Percentiles rank a stretch among this genome's conserved stretches.
Conservation (phyloP, 805 yeast genomes). For the Candida silvicultrix region DNA sequence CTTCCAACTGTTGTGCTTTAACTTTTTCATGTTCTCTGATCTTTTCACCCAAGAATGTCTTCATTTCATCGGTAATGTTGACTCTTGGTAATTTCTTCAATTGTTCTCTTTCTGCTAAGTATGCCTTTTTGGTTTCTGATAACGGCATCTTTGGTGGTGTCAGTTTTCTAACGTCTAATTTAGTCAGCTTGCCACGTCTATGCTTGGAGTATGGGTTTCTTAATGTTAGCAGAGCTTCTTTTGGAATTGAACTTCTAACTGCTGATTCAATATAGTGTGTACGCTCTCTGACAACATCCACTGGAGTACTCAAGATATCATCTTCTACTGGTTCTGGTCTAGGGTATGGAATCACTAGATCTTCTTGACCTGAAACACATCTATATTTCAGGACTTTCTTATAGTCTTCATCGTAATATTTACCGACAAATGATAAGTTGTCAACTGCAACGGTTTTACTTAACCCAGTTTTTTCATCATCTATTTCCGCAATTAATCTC, state of each 20-base stretch:
- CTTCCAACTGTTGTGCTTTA: constrained; percentile 9
- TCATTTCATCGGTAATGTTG: constrained; percentile 43
- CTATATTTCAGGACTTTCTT: constrained; percentile 73
- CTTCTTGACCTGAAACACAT: constrained; percentile 62
- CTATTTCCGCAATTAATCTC: constrained; percentile 73
- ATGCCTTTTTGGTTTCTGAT: constrained; percentile 54
- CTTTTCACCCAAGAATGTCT: constrained; percentile 46
- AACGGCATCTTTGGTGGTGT: constrained; percentile 74
- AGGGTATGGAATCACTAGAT: constrained; percentile 86
- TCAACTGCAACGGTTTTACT: constrained; percentile 74
- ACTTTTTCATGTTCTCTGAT: constrained; percentile 24
- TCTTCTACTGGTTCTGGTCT: constrained; percentile 54
- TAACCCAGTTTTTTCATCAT: constrained; percentile 53
- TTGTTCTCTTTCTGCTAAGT: constrained; percentile 45
- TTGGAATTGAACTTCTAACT: constrained; percentile 64
- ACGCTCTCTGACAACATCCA: constrained; percentile 56
- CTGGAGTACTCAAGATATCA: constrained; percentile 50
- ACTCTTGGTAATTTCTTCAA: constrained; percentile 34
- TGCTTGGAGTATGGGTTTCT: constrained; percentile 72
- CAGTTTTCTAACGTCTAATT: constrained; percentile 53
- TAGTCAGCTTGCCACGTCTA: constrained; percentile 58
- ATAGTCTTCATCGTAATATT: constrained; percentile 68
- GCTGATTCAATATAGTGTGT: constrained; percentile 68
- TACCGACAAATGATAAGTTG: constrained; percentile 58
- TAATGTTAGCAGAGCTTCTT: constrained; percentile 55